Percentiles rank a stretch among this genome's conserved stretches.
Evolutionary conservation across 345 rosid species (phyloP).

Genomic region (Atalantia buxifolia): DNA sequence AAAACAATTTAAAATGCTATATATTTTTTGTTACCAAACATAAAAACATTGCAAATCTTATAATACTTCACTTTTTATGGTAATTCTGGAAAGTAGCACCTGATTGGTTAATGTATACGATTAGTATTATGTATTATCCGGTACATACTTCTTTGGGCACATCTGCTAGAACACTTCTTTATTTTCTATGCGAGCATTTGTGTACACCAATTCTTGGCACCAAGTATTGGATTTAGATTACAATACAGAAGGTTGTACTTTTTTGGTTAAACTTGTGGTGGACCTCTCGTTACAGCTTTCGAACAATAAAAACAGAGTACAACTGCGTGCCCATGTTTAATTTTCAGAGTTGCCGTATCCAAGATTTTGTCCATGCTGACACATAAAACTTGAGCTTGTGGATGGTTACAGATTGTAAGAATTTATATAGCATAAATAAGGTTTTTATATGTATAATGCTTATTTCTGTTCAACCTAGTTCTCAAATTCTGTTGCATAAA

Average conservation of each 20-base stretch:
- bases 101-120: too few species aligned
- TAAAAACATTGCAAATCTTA: not conserved
- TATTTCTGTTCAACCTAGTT: not conserved
- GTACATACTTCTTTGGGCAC: not conserved
- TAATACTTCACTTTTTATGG: not conserved
- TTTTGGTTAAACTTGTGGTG: not conserved
- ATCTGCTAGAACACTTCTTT: not conserved
- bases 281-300: not conserved
- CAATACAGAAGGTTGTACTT: too few species aligned
- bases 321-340: not conserved
- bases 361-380: not conserved
- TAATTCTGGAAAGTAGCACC: not conserved
- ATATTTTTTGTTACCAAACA: not conserved
- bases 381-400: not conserved
- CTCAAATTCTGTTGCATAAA: not conserved
- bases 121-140: not conserved
- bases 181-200: not conserved
- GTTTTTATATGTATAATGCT: not conserved
- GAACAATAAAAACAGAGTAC: not conserved
- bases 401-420: not conserved
- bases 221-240: not conserved
- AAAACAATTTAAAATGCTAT: not conserved
- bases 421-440: not conserved
- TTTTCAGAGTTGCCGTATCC: not conserved
- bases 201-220: not conserved